Evolutionary conservation across 2,329 filamentous ascomycete genomes (phyloP), one percentile per base, ranked within the genome.

Genomic region (Penicillium polonicum): DNA sequence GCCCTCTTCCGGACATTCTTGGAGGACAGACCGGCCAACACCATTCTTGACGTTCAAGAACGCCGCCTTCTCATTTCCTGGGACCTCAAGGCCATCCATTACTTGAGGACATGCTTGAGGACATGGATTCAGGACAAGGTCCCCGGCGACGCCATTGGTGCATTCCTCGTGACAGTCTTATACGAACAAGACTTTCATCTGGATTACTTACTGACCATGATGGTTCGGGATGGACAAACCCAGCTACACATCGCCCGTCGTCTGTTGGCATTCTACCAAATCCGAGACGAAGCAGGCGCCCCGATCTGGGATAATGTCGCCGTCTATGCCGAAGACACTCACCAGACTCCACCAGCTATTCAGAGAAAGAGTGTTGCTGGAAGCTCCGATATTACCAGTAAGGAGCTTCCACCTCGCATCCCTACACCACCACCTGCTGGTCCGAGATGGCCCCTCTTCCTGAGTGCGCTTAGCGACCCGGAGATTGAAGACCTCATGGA

Each of bases 111-210:
- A 36, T 53, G 41, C 19, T 15, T 57, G 15, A 31, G 27, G 41
- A 7, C 8, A 5, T 57, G 54, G 48, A 15, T 46, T 21, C 12
- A 17, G 7, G 33, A 41, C 19, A 19, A 45, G 10, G 27, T 57
- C 41, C 54, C 54, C 12, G 48, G 33, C 13, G 48, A 52, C 4
- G 31, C 41, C 6, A 57, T 57, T n/a, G 54, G 54, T 39, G 54
- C 54, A 17, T 57, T 57, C 42, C 48, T 57, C 10, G 42, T 52
- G 15, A 39, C 4, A 2, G 17, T 52, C 25, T 39, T 57, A 7
- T 57, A 57, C 19, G 25, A 46, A 38, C 48, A 39, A 33, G 54
- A 57, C 21, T 52, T 41, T 19, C 54, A 57, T 13, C 19, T 57
- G 13, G 48, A 43, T 17, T 52, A 57, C 5, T 27, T 19, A 6